Evolutionary conservation across 352 stramenopile species (phyloP).

Genomic region (Phytopythium oedochilum): DNA sequence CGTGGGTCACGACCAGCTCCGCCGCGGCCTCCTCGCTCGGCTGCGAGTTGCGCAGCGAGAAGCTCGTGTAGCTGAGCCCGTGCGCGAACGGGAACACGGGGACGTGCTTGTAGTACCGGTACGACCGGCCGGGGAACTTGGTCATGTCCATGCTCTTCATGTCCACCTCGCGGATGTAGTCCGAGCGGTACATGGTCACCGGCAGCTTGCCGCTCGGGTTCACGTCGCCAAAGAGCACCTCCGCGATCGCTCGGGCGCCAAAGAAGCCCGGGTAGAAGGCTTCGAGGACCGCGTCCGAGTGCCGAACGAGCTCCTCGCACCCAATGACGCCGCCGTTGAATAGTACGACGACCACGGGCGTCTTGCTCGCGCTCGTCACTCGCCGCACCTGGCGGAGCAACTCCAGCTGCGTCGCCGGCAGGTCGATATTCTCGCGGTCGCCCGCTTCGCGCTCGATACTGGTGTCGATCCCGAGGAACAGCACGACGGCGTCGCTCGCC

Average conservation of each 20-base stretch:
- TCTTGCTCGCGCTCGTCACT: constrained; percentile 26
- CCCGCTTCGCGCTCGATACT: constrained; percentile 67
- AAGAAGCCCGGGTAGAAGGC: constrained; percentile 84
- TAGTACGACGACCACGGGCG: constrained; percentile 79
- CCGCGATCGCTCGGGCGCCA: constrained; percentile 70
- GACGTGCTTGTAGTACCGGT: constrained; percentile 88
- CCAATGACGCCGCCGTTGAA: constrained; percentile 86
- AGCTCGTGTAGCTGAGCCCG: constrained; percentile 89
- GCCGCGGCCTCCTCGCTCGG: background rate
- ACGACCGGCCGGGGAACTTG: constrained; percentile 83
- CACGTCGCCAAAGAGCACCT: constrained; percentile 79
- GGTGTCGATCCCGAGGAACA: constrained; percentile 84
- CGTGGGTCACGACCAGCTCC: constrained; percentile 25
- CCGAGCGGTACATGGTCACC: constrained; percentile 84
- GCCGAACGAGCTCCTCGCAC: constrained; percentile 60
- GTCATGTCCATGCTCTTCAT: constrained; percentile 92
- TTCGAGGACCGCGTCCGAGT: constrained; percentile 64
- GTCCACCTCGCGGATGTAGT: constrained; percentile 63
- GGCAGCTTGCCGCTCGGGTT: constrained; percentile 82
- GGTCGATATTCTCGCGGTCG: constrained; percentile 70
- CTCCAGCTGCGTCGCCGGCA: constrained; percentile 71
- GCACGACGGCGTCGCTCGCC: constrained; percentile 48
- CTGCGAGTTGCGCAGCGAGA: constrained; percentile 23
- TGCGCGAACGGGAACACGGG: constrained; percentile 89
- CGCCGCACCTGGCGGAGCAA: constrained; percentile 64